Evolutionary conservation across 441 rosid species (phyloP).

Genomic region (Brassica hybrid): DNA sequence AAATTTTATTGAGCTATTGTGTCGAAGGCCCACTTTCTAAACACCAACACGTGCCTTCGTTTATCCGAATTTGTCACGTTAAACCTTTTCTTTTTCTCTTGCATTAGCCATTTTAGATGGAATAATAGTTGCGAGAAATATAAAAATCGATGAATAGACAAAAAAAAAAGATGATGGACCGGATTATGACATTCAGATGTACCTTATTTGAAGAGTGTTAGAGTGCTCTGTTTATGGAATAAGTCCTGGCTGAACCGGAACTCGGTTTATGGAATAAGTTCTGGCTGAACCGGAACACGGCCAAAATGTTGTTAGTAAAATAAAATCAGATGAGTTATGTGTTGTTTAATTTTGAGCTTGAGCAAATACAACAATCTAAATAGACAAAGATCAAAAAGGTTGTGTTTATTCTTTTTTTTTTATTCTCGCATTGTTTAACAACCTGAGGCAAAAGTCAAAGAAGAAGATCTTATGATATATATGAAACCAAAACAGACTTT

Average conservation of each 20-base stretch:
- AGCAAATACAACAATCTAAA: not conserved
- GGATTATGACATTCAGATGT: conserved; percentile 40
- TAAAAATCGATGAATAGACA: not conserved
- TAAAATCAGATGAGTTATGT: conserved; percentile 2
- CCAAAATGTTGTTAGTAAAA: conserved; percentile 19
- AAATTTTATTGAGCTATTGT: conserved; percentile 6
- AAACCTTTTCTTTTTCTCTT: not conserved
- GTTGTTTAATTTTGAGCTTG: conserved; percentile 21
- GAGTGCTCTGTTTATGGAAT: conserved; percentile 28
- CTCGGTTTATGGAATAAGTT: conserved; percentile 16
- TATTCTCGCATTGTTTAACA: conserved; percentile 12
- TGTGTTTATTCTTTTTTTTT: not conserved
- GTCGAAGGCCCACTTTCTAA: conserved; percentile 7
- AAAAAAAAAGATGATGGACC: conserved; percentile 33
- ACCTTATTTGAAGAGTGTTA: conserved; percentile 42
- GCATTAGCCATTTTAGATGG: not conserved
- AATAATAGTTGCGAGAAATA: not conserved
- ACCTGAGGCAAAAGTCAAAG: conserved; percentile 22
- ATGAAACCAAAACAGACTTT: conserved; percentile 25
- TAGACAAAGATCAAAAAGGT: not conserved
- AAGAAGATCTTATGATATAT: conserved; percentile 22
- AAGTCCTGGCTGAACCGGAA: not conserved
- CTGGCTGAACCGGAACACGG: conserved; percentile 11
- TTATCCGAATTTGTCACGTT: not conserved
- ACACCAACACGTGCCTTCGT: not conserved